Conservation (phyloP, 441 rosid species). For the Cnidoscolus chayamansa region DNA sequence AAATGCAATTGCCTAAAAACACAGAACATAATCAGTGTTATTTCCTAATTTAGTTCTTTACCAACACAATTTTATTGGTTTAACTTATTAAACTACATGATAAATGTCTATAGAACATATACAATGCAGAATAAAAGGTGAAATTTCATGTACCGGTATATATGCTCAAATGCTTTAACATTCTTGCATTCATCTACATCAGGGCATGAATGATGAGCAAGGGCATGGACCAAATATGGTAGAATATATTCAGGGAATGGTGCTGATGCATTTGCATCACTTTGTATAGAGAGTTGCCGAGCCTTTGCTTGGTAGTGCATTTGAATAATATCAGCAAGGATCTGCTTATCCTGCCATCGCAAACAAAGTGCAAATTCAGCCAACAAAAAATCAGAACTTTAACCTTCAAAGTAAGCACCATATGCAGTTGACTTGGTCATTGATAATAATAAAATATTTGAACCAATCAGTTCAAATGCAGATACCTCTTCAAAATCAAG, state of each 20-base stretch:
- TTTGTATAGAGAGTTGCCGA: constrained; percentile 63
- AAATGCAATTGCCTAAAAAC: constrained; percentile 74
- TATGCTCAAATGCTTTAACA: constrained; percentile 70
- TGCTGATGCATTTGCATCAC: constrained; percentile 57
- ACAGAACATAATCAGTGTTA: constrained; percentile 13
- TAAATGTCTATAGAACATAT: constrained; percentile 7
- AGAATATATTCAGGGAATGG: constrained; percentile 71
- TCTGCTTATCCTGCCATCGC: constrained; percentile 80
- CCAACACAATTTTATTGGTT: background rate
- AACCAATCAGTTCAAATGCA: constrained; percentile 25
- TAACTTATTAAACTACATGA: background rate
- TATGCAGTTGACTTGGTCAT: constrained; percentile 1
- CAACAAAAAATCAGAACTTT: constrained; percentile 15
- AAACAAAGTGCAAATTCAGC: constrained; percentile 22
- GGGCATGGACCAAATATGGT: constrained; percentile 72
- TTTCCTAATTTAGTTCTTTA: background rate
- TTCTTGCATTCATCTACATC: constrained; percentile 79
- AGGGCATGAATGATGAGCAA: constrained; percentile 94
- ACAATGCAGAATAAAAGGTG: constrained; percentile 16
- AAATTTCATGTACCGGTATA: constrained; percentile 56
- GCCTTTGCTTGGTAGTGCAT: constrained; percentile 80
- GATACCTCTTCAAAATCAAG: constrained; percentile 78
- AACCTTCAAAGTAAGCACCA: constrained; percentile 12
- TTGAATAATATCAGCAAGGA: constrained; percentile 82
- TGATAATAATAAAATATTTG: constrained; percentile 13